Base-by-base conservation (phyloP, 352 stramenopile genomes). In the Phytophthora pini region DNA sequence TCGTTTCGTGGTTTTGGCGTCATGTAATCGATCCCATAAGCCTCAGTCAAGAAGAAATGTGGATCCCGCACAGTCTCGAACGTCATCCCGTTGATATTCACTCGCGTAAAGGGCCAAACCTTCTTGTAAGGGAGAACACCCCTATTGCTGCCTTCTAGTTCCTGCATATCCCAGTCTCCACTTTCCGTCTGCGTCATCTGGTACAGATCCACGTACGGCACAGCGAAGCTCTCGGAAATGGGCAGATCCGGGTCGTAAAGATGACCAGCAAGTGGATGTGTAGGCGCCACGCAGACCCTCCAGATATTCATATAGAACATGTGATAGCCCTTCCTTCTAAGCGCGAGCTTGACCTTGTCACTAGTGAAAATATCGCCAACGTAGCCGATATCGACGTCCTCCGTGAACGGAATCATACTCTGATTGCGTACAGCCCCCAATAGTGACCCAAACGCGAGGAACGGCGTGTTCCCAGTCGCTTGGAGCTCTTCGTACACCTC, bases 331-430 rank as follows among this genome's bases (percentile, higher is more conserved):
- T 79, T 80, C 31, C 24, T 48, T 43, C 57, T 59, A 74, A 69
- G 52, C 5, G 43, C 32, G 46, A 40, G 55, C 50, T 54, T 53
- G 10, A 70, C 47, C 38, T 55, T 46, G 36, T 57, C 40, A 17
- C 34, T 41, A 43, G 7, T 41, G 8, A 39, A 22, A 10, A 65
- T 41, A 13, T 58, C 34, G 5, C 69, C 49, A 17, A 65, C 61
- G 50, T 77, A 83, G 7, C 69, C 76, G 4, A 87, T 57, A 62
- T 84, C 78, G 17, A 60, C 70, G 56, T 87, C 78, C 39, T 82
- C 75, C 1, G 78, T 84, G 60, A 78, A 86, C 12, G 77, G 66
- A 51, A 87, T 83, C 29, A 74, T 68, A 56, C 68, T 76, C 6
- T 46, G 52, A 41, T 82, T 77, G n/a, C 75, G 75, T n/a, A 87